Base-by-base conservation (phyloP, 345 rosid genomes). In the Acer negundo region DNA sequence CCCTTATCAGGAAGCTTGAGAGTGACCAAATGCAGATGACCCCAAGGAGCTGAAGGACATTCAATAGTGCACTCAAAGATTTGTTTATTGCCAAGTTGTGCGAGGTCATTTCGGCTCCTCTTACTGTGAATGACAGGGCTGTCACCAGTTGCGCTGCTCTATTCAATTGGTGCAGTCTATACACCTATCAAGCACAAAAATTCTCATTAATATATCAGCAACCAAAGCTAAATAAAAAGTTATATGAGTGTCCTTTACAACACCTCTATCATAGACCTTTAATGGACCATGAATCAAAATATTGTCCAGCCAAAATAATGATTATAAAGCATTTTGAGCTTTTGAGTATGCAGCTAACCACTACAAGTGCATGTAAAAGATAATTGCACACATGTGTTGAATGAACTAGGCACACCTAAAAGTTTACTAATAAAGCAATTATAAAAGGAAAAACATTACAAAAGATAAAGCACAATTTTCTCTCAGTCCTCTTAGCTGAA, bases 101-200 rank as follows among this genome's bases (percentile, higher is more conserved):
- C 7, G 90, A 79, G 31, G 97, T 96, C 83, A 88, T 77, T 82
- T 92, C 99, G 31, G 97, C 97, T 81, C 95, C 97, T 85, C 86
- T 94, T 51, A 92, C 91, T 0, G 98, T 94, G 81, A 90, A 96
- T 26, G 91, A 90, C 86, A 96, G 80, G 62, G 99, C 99, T 56
- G 98, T 96, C 70, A 96, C 98, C 80, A 96, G 79, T 84, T 96
- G 98, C 10, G 94, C 92, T 8, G 99, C 99, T 85, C 99, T 87
- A 80, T 96, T 96, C 80, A 96, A 86, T 82, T 96, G 99, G 82
- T 96, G 98, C 83, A 96, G 86, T 83, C 99, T 87, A 81, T 96
- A 96, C 65, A 96, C 94, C 99, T 96, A 93, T 67, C 62, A 78
- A 71, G 35, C 17, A 62, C 19, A 58, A 26, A 76, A 12, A 17